Percentiles rank a stretch among this genome's conserved stretches.
Evolutionary conservation across 352 stramenopile genomes (phyloP).

Genomic region (Phytophthora sp.): DNA sequence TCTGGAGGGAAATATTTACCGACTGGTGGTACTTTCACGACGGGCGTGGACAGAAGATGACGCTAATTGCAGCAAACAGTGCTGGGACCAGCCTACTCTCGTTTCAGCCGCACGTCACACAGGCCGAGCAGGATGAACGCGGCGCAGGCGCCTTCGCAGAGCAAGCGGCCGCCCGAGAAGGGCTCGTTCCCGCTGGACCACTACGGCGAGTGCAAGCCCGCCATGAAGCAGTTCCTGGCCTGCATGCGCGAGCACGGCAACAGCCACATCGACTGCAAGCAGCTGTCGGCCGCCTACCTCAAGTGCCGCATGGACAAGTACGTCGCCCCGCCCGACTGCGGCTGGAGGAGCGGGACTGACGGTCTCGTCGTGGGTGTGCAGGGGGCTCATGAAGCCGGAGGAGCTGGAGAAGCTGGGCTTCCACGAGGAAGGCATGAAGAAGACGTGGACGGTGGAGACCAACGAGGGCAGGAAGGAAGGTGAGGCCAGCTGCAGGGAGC

Average conservation of each 20-base stretch:
- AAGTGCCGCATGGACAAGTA: conserved; percentile 92
- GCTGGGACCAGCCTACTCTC: too few species aligned
- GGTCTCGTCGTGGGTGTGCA: conserved; percentile 28
- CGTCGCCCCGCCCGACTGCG: too few species aligned
- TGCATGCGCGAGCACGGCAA: conserved; percentile 85
- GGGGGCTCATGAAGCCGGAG: conserved; percentile 84
- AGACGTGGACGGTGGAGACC: conserved; percentile 51
- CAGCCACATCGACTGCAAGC: conserved; percentile 91
- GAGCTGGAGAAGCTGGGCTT: conserved; percentile 87
- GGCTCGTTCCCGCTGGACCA: conserved; percentile 92
- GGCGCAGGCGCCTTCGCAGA: conserved; percentile 69
- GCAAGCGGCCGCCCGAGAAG: conserved; percentile 87
- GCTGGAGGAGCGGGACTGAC: too few species aligned
- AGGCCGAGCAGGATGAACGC: conserved; percentile 84
- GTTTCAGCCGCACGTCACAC: too few species aligned
- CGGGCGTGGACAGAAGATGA: neutral
- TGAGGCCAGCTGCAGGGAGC: neutral
- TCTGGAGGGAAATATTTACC: neutral
- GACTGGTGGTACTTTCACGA: neutral
- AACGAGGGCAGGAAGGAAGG: conserved; percentile 82
- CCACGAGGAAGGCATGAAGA: conserved; percentile 80
- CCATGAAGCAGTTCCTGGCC: conserved; percentile 88
- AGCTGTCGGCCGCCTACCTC: conserved; percentile 86
- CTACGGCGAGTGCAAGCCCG: conserved; percentile 89
- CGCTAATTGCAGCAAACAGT: too few species aligned